A percentile compares a stretch with the other conserved stretches of the same genome.
Conservation (phyloP, 495 filamentous ascomycete genomes). For the Penicillium riverlandense region DNA sequence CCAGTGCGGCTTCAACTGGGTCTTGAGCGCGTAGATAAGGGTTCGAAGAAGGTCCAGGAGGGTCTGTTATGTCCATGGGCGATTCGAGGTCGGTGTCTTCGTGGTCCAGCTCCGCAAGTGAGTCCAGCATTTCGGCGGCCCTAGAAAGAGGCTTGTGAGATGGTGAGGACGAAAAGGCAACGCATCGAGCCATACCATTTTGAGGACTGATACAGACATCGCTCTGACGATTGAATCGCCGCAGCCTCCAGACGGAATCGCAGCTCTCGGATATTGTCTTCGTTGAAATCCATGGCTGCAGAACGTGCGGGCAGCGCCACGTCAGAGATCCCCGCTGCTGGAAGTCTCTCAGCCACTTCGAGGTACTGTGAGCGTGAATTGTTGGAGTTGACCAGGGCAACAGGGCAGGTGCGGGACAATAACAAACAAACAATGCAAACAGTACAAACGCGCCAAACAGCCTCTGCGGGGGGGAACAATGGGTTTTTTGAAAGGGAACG, state of each 20-base stretch:
- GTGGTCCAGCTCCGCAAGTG: constrained; percentile 50
- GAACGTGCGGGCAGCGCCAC: too few species aligned
- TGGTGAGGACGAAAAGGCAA: too few species aligned
- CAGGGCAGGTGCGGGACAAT: too few species aligned
- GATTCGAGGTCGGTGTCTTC: constrained; percentile 53
- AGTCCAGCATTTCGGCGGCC: constrained; percentile 89
- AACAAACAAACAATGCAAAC: constrained; percentile 8
- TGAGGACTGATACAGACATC: constrained; percentile 91
- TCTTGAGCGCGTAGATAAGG: constrained; percentile 46
- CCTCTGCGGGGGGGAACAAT: constrained; percentile 11
- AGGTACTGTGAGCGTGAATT: too few species aligned
- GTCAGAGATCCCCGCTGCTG: too few species aligned
- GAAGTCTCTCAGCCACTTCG: too few species aligned
- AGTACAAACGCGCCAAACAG: constrained; percentile 23
- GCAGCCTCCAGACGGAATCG: constrained; percentile 70
- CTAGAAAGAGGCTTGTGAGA: constrained; percentile 32
- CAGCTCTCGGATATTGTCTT: constrained; percentile 40
- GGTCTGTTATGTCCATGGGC: constrained; percentile 44
- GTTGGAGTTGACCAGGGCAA: too few species aligned
- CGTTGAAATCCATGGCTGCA: constrained; percentile 32
- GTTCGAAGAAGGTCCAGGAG: constrained; percentile 21
- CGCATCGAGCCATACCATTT: constrained; percentile 65
- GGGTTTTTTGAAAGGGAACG: not conserved
- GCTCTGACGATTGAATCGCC: constrained; percentile 82
- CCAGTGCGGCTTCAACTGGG: constrained; percentile 64